Evolutionary conservation across 352 stramenopile species (phyloP).

Genomic region (Thraustochytrium sp.): DNA sequence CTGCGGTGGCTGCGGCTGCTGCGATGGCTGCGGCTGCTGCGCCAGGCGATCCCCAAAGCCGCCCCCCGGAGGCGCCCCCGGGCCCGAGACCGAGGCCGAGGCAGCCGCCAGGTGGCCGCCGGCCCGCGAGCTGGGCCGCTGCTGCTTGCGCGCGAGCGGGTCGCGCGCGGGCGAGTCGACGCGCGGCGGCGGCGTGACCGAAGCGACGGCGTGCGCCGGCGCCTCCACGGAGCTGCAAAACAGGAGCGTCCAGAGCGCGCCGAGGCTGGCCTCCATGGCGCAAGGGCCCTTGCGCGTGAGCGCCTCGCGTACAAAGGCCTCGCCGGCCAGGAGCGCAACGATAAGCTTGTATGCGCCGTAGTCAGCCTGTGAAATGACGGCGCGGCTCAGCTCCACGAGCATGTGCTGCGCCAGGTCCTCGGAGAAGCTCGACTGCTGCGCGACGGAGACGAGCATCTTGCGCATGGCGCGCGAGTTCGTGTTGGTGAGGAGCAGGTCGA

Average conservation of each 20-base stretch:
- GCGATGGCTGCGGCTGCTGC: neutral
- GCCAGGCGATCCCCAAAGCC: neutral
- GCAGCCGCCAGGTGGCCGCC: too few relatives aligned
- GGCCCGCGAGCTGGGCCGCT: too few relatives aligned
- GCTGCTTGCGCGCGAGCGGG: neutral
- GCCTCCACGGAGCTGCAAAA: neutral
- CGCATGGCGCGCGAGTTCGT: slow-evolving; percentile 38
- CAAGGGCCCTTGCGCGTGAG: slow-evolving; percentile 1
- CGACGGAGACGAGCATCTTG: slow-evolving; percentile 16
- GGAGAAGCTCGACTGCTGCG: neutral
- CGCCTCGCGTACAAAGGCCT: neutral
- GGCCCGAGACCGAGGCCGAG: neutral
- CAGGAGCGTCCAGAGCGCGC: slow-evolving; percentile 26
- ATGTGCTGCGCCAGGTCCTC: slow-evolving; percentile 21
- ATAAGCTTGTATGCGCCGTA: slow-evolving; percentile 33
- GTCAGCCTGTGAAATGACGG: neutral
- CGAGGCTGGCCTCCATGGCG: slow-evolving; percentile 13
- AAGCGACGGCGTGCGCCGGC: neutral
- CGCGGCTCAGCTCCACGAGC: neutral
- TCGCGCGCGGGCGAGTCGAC: neutral
- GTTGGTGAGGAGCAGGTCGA: slow-evolving; percentile 19
- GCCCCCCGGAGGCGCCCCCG: too few relatives aligned
- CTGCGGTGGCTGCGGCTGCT: neutral
- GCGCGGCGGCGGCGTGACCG: neutral
- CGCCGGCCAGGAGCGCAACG: neutral